Base-by-base conservation (phyloP, 208 protist species). In the Perkinsela sp. region DNA sequence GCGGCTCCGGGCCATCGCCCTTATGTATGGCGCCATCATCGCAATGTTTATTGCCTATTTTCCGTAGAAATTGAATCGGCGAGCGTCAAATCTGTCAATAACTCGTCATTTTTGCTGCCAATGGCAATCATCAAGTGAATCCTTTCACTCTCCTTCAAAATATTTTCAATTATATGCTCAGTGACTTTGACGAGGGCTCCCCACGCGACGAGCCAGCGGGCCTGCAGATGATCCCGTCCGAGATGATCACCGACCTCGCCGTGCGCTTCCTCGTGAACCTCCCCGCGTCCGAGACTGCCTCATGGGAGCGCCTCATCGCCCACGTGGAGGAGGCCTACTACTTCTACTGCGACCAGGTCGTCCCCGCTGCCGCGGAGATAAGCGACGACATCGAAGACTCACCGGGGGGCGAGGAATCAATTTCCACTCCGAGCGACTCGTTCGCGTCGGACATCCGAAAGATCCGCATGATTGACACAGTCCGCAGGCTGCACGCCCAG, bases 311-410 rank as follows among this genome's bases (percentile, higher is more conserved):
- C n/a, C 32, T 73, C 2, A 70, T 69, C 22, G 67, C 69, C 28
- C 68, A 72, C 30, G 69, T 73, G 13, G 71, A 73, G 67, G 69
- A 69, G 32, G 71, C 71, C n/a, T 32, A 72, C 69, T 73, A 68
- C 40, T 73, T 72, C 31, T 73, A 73, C 66, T 6, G 28, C 13
- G 71, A 73, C 40, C 40, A 57, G 22, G 22, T 57, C 22, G 40
- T 57, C 13, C 40, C 40, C 22, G 40, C 22, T n/a, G 40, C 40
- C 6, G 22, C 6, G 13, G 40, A 57, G 40, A n/a, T 57, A 6
- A 22, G 13, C 40, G 40, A 57, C 13, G 22, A 22, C 22, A 22
- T n/a, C 13, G 22, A 57, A 6, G 6, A 6, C 13, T 57, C 6
- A n/a, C 40, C 6, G 13, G 22, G 40, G 6, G 40, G 22, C 22